These are phyloP conservation scores for Aspergillus affinis DNA, from an alignment of 495 filamentous ascomycete genomes.

Conservation along the genomic window DNA sequence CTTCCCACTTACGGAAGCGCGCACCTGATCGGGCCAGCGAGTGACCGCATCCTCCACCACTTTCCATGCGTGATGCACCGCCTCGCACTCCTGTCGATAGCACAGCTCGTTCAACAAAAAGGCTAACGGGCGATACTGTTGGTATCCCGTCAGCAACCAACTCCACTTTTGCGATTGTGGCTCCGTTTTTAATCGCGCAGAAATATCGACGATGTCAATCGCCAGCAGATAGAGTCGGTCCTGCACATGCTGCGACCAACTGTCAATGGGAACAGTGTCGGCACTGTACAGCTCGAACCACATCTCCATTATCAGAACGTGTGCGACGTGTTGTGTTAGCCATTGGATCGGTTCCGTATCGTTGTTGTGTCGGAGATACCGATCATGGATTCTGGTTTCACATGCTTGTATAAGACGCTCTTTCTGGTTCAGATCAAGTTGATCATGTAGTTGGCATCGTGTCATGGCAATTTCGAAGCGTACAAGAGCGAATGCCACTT, in stretches of 20 bases:
- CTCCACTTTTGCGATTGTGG: constrained; percentile 7
- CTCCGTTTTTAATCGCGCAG: constrained; percentile 8
- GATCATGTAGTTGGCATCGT: not conserved
- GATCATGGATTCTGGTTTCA: constrained; percentile 9
- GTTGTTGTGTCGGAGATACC: constrained; percentile 12
- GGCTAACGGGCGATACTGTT: constrained; percentile 11
- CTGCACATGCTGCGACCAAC: not conserved
- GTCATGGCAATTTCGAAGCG: constrained; percentile 12
- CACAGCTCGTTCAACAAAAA: constrained; percentile 13
- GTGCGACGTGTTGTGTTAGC: constrained; percentile 12
- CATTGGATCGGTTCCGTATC: constrained; percentile 13
- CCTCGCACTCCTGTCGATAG: not conserved
- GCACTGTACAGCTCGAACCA: constrained; percentile 11
- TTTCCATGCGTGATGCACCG: constrained; percentile 6
- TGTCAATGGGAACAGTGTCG: not conserved
- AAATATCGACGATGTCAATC: constrained; percentile 14
- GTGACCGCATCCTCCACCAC: constrained; percentile 11
- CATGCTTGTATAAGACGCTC: not conserved
- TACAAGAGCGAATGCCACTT: constrained; percentile 15
- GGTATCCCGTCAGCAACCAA: constrained; percentile 13
- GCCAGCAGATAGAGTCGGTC: constrained; percentile 12
- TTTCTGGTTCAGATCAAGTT: not conserved
- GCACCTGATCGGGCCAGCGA: constrained; percentile 13
- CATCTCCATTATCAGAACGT: constrained; percentile 15
- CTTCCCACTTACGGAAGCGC: constrained; percentile 2